phyloP scores from a whole-genome alignment of 2,329 filamentous ascomycete genomes.

The Corniculantispora saksenae region DNA sequence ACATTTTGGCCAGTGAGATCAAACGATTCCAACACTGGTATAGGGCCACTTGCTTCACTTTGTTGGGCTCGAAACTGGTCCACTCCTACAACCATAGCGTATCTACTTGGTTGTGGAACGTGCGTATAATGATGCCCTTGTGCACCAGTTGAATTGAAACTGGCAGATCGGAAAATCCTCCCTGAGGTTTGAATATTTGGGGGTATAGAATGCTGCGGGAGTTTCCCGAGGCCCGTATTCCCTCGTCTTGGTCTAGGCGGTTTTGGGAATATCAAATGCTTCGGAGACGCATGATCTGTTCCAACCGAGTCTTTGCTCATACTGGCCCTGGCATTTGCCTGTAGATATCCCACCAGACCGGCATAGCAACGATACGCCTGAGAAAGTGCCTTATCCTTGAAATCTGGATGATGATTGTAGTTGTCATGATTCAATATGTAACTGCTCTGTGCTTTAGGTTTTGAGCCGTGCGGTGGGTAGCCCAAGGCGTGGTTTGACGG shows the following conservation, averaged over 20 bases:
- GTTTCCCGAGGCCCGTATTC: neutral
- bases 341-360: constrained; percentile 66
- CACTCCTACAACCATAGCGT: constrained; percentile 33
- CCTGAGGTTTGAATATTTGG: neutral
- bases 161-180: neutral
- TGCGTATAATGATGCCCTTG: constrained; percentile 8
- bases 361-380: constrained; percentile 75
- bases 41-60: constrained; percentile 7
- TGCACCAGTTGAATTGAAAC: neutral
- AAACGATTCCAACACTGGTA: neutral
- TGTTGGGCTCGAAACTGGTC: constrained; percentile 36
- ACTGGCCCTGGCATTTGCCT: constrained; percentile 56
- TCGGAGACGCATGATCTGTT: constrained; percentile 42
- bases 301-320: constrained; percentile 38
- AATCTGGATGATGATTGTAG: constrained; percentile 37
- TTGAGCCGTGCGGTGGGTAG: neutral
- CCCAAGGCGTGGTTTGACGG: neutral
- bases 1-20: neutral
- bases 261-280: constrained; percentile 58
- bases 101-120: neutral
- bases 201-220: neutral
- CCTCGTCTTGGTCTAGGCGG: constrained; percentile 24
- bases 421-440: neutral
- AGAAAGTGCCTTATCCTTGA: constrained; percentile 67
- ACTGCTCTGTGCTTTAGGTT: neutral